Base-by-base conservation (phyloP, 768 basidiomycete species). In the Strobilomyces echinocephalus region DNA sequence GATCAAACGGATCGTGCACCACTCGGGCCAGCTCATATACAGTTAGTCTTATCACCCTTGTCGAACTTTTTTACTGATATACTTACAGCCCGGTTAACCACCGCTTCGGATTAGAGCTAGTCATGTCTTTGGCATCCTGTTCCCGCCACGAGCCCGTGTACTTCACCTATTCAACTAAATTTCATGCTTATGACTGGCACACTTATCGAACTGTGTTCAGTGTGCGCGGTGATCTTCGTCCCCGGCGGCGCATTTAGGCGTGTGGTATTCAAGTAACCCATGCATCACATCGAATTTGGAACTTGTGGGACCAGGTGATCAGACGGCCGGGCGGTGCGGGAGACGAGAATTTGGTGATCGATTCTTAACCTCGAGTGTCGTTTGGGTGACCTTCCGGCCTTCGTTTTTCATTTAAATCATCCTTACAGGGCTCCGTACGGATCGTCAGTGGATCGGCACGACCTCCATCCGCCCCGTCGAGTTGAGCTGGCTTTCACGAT, bases 1-100 rank as follows among this genome's bases (percentile, higher is more conserved):
- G 69, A 98, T 99, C 75, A 97, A 95, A 80, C 82, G 84, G 62
- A 91, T 99, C 63, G 91, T 98, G 59, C 97, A 97, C 78, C 93
- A 95, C 80, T 87, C 87, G 60, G 79, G 81, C 55, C 95, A 99
- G 75, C 77, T 94, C 70, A 84, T 99, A 67, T 98, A 97, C 88
- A 97, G 92, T 93, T 68, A 69, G 89, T 85, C 7, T 49, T 38
- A 7, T 42, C 52, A 2, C 39, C 51, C 12, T 33, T 14, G 12
- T 39, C 9, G n/a, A 12, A n/a, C 20, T 20, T 33, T 31, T 39
- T 53, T 33, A 46, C 38, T 60, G 26, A 53, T 52, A 8, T 26
- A 33, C 35, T 49, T 1, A 12, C 45, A 79, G 76, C 78, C 38
- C 77, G 78, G 60, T 59, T 79, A 60, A 77, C 74, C 20, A 73